Conservation (phyloP, 495 filamentous ascomycete species). For the Hypoxylon subgilvum region DNA sequence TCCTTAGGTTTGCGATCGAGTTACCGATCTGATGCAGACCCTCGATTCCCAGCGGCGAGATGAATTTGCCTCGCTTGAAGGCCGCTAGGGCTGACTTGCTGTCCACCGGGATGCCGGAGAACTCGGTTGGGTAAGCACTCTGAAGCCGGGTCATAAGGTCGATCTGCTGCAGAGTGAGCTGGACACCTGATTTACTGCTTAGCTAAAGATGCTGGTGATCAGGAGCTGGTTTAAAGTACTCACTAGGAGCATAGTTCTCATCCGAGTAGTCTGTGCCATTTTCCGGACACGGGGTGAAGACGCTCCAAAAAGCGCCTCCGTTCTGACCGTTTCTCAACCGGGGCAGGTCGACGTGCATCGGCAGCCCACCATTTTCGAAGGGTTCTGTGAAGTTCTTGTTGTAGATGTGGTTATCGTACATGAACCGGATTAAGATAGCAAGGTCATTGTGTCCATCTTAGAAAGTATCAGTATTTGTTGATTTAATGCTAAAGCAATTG, state of each 20-base stretch:
- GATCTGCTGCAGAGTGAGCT: conserved; percentile 79
- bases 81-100: conserved; percentile 62
- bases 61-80: conserved; percentile 63
- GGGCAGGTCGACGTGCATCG: conserved; percentile 80
- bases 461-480: conserved; percentile 15
- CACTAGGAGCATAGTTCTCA: conserved; percentile 65
- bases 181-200: conserved; percentile 51
- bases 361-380: conserved; percentile 70
- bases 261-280: conserved; percentile 75
- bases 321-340: conserved; percentile 62
- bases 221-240: neutral
- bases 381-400: conserved; percentile 69
- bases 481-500: neutral
- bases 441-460: conserved; percentile 93
- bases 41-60: conserved; percentile 81
- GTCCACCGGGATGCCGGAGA: conserved; percentile 65
- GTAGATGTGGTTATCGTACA: conserved; percentile 81
- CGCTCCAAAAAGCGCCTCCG: conserved; percentile 91
- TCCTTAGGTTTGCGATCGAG: conserved; percentile 74
- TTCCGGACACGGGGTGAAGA: conserved; percentile 77
- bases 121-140: conserved; percentile 69
- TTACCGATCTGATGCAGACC: conserved; percentile 96
- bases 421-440: conserved; percentile 70
- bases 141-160: conserved; percentile 78
- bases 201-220: neutral